phyloP scores from a whole-genome alignment of 495 filamentous ascomycete species.

The Emericellopsis terricola region DNA sequence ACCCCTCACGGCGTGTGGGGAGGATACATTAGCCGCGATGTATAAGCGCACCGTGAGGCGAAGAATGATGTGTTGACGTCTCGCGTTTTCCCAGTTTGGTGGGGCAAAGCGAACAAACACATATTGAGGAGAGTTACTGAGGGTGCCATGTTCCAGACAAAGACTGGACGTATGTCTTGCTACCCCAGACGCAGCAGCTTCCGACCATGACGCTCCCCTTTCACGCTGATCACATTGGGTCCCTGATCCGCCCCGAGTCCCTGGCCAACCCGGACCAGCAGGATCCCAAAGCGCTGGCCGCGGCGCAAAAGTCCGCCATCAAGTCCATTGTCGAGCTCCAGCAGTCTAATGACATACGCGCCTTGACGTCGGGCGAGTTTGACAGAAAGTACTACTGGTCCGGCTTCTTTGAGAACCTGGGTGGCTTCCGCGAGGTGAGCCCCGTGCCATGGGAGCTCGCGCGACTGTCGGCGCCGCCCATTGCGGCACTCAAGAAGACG shows the following conservation, averaged over 20 bases:
- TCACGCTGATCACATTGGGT: constrained; percentile 72
- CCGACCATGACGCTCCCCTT: constrained; percentile 40
- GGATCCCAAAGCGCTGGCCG: constrained; percentile 4
- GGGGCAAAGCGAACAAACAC: too few species aligned
- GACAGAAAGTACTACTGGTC: constrained; percentile 59
- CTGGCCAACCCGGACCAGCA: constrained; percentile 34
- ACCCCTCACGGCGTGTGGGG: too few species aligned
- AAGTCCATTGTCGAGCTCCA: constrained; percentile 47
- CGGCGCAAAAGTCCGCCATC: constrained; percentile 45
- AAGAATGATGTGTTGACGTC: too few species aligned
- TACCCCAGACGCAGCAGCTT: too few species aligned
- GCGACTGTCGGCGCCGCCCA: constrained; percentile 59
- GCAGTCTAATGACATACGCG: constrained; percentile 45
- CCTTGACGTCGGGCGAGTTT: constrained; percentile 27
- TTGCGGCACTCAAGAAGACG: constrained; percentile 46
- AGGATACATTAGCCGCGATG: too few species aligned
- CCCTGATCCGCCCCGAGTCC: constrained; percentile 50
- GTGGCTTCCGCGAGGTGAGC: constrained; percentile 42
- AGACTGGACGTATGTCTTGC: too few species aligned
- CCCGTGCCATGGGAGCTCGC: constrained; percentile 41
- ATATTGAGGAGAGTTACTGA: constrained; percentile 1
- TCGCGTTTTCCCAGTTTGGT: too few species aligned
- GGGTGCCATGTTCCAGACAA: too few species aligned
- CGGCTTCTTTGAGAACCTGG: constrained; percentile 62
- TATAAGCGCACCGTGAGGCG: too few species aligned